Evolutionary conservation across 176 grass and related monocot species (phyloP).

Genomic region (Phoenix dactylifera): DNA sequence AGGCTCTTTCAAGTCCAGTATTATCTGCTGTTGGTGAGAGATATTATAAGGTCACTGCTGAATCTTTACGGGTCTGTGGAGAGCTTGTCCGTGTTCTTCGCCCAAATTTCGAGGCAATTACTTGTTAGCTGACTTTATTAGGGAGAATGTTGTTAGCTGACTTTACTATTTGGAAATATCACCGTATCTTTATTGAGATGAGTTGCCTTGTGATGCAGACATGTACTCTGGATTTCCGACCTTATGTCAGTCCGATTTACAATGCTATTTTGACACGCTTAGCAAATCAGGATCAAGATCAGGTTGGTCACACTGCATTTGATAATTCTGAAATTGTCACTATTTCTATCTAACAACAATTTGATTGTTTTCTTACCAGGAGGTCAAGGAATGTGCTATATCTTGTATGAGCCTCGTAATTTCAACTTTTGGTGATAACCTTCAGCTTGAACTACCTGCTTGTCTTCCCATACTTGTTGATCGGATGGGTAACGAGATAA

Average conservation of each 20-base stretch:
- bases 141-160: too few relatives aligned
- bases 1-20: constrained; percentile 89
- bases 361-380: constrained; percentile 3
- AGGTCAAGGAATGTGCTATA: constrained; percentile 21
- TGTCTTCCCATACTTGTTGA: constrained; percentile 99
- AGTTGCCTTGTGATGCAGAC: constrained; percentile 36
- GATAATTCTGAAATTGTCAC: too few relatives aligned
- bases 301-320: constrained; percentile 34
- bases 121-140: constrained; percentile 8
- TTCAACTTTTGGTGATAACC: constrained; percentile 84
- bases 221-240: constrained; percentile 49
- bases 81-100: constrained; percentile 88
- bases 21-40: constrained; percentile 93
- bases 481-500: constrained; percentile 99
- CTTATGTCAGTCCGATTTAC: constrained; percentile 71
- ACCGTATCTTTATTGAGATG: not conserved
- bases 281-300: constrained; percentile 99
- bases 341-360: too few relatives aligned
- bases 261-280: constrained; percentile 82
- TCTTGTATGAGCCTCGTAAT: constrained; percentile 75
- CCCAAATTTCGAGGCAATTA: constrained; percentile 63
- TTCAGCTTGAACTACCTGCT: constrained; percentile 70
- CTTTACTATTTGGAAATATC: constrained; percentile 2
- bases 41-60: constrained; percentile 99
- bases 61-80: constrained; percentile 91